These are phyloP conservation scores for Globisporangium canariense DNA, from an alignment of 352 stramenopile species.

Conservation along the genomic window DNA sequence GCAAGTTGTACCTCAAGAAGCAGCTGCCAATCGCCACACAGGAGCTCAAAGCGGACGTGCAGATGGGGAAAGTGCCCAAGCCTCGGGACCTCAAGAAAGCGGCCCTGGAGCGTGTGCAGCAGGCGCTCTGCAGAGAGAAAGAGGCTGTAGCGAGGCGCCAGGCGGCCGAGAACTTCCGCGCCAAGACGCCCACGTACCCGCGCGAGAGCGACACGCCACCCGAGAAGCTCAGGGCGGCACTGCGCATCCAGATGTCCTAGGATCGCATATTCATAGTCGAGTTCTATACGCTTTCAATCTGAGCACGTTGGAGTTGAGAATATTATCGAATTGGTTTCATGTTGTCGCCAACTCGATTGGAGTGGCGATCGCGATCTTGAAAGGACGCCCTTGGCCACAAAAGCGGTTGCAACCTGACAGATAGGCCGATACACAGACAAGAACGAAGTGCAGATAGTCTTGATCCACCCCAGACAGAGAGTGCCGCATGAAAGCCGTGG, in stretches of 20 bases:
- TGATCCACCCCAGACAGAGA: background rate
- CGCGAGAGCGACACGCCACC: constrained; percentile 1
- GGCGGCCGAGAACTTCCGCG: constrained; percentile 12
- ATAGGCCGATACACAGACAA: background rate
- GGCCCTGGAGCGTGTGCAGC: constrained; percentile 7
- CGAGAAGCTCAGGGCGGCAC: background rate
- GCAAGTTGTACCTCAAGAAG: constrained; percentile 58
- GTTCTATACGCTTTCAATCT: background rate
- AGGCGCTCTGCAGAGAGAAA: constrained; percentile 9
- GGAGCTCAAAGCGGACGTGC: constrained; percentile 49
- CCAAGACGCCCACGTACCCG: constrained; percentile 7
- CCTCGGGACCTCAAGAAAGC: constrained; percentile 15
- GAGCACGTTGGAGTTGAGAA: background rate
- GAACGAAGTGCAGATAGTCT: no score
- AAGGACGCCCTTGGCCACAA: background rate
- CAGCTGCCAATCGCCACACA: constrained; percentile 33
- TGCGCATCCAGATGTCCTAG: background rate
- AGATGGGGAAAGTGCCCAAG: constrained; percentile 44
- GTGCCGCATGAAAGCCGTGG: constrained; percentile 11
- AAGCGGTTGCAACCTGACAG: background rate
- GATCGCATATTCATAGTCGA: background rate
- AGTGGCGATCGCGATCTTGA: background rate
- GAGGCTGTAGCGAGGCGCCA: constrained; percentile 2
- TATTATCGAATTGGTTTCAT: background rate
- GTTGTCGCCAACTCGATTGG: background rate